Percentiles rank a stretch among this genome's conserved stretches.
phyloP scores from a whole-genome alignment of 306 rosid genomes.

The Rubus parviflorus region DNA sequence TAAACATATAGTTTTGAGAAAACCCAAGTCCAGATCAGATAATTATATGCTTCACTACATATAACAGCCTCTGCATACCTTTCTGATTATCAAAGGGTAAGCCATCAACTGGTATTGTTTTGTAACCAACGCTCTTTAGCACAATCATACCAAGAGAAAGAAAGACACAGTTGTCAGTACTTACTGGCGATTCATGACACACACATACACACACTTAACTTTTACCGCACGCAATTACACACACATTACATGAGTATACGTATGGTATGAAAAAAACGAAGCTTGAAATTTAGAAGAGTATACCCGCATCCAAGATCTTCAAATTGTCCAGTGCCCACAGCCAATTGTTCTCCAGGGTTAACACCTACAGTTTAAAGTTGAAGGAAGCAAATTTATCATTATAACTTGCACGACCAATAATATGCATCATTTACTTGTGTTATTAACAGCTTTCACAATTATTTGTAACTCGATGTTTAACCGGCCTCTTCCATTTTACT shows the following conservation, averaged over 20 bases:
- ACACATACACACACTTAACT: background rate
- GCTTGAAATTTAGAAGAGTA: conserved; percentile 9
- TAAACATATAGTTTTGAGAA: background rate
- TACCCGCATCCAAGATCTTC: conserved; percentile 85
- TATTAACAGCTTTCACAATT: conserved; percentile 9
- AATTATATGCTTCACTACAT: no score
- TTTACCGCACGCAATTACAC: background rate
- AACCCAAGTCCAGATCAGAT: background rate
- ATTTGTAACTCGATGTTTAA: background rate
- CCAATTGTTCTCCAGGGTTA: conserved; percentile 71
- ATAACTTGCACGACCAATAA: conserved; percentile 14
- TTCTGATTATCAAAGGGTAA: conserved; percentile 75
- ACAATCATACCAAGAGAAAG: conserved; percentile 57
- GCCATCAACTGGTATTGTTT: conserved; percentile 79
- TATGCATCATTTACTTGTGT: background rate
- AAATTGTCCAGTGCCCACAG: conserved; percentile 70
- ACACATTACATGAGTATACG: background rate
- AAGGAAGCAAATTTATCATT: conserved; percentile 16
- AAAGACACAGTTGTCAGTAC: conserved; percentile 20
- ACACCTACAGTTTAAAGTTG: conserved; percentile 50
- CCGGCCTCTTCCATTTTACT: background rate
- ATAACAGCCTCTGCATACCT: conserved; percentile 39
- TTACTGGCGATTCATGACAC: background rate
- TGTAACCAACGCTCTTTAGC: conserved; percentile 93
- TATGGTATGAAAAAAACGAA: background rate